Evolutionary conservation across 495 filamentous ascomycete genomes (phyloP).

Genomic region (Daldinia caldariorum): DNA sequence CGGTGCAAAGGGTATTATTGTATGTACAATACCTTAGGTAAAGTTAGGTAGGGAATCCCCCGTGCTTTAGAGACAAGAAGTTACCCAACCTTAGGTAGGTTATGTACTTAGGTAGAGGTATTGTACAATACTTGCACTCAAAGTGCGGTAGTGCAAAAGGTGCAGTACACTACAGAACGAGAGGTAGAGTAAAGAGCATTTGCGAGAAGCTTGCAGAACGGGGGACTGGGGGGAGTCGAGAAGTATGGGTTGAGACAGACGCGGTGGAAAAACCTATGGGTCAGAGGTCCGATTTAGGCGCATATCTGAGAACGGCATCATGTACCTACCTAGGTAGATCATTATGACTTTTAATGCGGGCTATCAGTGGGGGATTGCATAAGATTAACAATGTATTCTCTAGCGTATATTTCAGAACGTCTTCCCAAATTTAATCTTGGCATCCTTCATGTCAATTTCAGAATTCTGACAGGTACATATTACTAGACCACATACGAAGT

Average conservation of each 20-base stretch:
- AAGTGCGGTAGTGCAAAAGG: slow-evolving; percentile 2
- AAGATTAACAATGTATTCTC: slow-evolving; percentile 4
- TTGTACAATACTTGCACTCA: no score
- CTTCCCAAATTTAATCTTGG: slow-evolving; percentile 36
- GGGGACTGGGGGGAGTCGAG: slow-evolving; percentile 34
- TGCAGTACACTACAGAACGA: slow-evolving; percentile 1
- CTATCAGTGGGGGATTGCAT: neutral
- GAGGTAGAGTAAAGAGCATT: slow-evolving; percentile 21
- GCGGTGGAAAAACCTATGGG: slow-evolving; percentile 36
- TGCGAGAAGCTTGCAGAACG: slow-evolving; percentile 35
- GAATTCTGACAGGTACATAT: slow-evolving; percentile 28
- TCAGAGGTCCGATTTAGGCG: slow-evolving; percentile 43
- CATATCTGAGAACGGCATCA: slow-evolving; percentile 45
- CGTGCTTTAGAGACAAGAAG: no score
- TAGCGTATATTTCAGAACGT: slow-evolving; percentile 32
- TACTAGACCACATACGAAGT: no score
- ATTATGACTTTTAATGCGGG: neutral
- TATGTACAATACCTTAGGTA: neutral
- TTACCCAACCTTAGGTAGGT: no score
- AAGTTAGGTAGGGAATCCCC: slow-evolving; percentile 17
- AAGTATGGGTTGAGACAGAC: slow-evolving; percentile 39
- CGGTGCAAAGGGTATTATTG: no score
- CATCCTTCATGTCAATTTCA: slow-evolving; percentile 40
- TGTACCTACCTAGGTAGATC: no score
- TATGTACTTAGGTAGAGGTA: no score